phyloP scores from a whole-genome alignment of 192 early-diverging fungal species.

The Coemansia sp. region DNA sequence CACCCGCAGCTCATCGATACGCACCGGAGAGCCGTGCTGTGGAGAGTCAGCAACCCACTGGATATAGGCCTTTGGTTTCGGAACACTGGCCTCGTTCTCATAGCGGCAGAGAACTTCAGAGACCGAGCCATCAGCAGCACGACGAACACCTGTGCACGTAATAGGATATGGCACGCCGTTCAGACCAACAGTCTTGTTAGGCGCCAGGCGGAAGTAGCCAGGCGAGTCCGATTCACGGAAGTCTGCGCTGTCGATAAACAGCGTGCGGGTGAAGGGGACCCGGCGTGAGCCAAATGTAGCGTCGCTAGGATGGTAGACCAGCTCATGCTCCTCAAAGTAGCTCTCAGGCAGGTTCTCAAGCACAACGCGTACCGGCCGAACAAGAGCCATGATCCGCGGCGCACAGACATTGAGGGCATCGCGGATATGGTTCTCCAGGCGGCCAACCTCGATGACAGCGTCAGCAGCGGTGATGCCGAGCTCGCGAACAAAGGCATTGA shows the following conservation, averaged over 20 bases:
- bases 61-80: conserved; percentile 96
- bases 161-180: conserved; percentile 86
- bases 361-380: conserved; percentile 86
- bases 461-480: conserved; percentile 81
- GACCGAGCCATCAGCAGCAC: conserved; percentile 78
- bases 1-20: conserved; percentile 76
- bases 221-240: conserved; percentile 92
- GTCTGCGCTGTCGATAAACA: conserved; percentile 97
- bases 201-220: conserved; percentile 93
- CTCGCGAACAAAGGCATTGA: conserved; percentile 97
- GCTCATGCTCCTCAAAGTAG: conserved; percentile 72
- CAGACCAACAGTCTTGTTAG: conserved; percentile 93
- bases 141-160: conserved; percentile 74
- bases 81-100: conserved; percentile 64
- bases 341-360: conserved; percentile 87
- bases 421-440: conserved; percentile 93
- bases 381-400: conserved; percentile 89
- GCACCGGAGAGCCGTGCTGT: conserved; percentile 79
- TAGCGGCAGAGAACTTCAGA: conserved; percentile 79
- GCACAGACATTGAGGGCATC: conserved; percentile 89
- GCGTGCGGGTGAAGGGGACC: conserved; percentile 84
- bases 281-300: conserved; percentile 77
- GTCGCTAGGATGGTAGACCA: conserved; percentile 91
- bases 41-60: conserved; percentile 95
- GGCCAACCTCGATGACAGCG: conserved; percentile 77